Conservation (phyloP, 208 protist genomes). For the Trypanosoma caninum region DNA sequence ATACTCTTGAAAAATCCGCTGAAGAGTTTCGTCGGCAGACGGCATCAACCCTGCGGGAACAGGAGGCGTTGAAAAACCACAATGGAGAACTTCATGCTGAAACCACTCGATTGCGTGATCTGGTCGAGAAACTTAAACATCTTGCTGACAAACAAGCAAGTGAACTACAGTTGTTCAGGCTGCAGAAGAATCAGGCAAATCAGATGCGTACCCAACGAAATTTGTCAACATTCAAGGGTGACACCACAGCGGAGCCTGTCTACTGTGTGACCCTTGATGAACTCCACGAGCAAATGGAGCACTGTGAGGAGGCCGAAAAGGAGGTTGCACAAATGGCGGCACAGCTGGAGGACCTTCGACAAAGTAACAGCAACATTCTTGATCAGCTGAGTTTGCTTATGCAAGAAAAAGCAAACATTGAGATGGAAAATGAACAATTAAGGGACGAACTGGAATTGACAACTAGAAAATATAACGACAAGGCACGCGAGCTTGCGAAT, state of each 20-base stretch:
- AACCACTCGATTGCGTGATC: conserved; percentile 35
- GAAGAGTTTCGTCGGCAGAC: conserved; percentile 53
- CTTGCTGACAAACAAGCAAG: conserved; percentile 40
- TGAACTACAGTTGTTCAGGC: conserved; percentile 34
- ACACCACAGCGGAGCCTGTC: conserved; percentile 27
- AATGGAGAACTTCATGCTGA: conserved; percentile 45
- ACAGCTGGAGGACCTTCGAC: conserved; percentile 11
- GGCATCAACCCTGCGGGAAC: conserved; percentile 38
- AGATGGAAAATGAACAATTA: conserved; percentile 14
- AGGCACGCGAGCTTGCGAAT: not conserved
- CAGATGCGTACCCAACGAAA: conserved; percentile 44
- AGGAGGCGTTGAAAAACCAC: conserved; percentile 31
- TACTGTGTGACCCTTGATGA: conserved; percentile 54
- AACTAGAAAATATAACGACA: conserved; percentile 4
- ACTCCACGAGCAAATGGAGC: conserved; percentile 28
- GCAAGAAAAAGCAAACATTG: conserved; percentile 9
- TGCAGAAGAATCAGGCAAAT: conserved; percentile 45
- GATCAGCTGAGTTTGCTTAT: not conserved
- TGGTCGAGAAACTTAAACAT: conserved; percentile 46
- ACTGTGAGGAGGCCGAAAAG: conserved; percentile 17
- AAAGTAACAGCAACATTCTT: conserved; percentile 5
- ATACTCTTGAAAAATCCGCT: conserved; percentile 50
- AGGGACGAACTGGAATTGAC: conserved; percentile 10
- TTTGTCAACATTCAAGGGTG: conserved; percentile 28
- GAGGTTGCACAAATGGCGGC: not conserved